These are phyloP conservation scores for Russula sp. DNA, from an alignment of 768 basidiomycete species.

Conservation along the genomic window DNA sequence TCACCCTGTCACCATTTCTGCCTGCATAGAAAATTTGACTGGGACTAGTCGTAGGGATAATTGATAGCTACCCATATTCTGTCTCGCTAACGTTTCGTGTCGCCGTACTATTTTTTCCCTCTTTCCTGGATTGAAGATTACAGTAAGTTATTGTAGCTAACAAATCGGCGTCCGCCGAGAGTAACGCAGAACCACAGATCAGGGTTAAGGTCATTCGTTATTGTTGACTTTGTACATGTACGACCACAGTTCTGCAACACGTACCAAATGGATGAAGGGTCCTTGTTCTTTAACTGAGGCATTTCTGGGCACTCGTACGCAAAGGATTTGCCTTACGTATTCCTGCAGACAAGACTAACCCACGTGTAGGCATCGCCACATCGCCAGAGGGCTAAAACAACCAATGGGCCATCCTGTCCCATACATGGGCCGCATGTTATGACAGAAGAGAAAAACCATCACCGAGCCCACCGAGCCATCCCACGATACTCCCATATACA, in stretches of 20 bases:
- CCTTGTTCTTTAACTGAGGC: neutral
- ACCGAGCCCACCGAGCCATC: neutral
- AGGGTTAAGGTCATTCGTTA: constrained; percentile 5
- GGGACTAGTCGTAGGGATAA: no score
- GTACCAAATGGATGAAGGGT: neutral
- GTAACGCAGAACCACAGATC: neutral
- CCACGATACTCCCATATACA: neutral
- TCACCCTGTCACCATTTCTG: neutral
- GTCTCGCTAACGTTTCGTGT: no score
- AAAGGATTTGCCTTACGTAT: neutral
- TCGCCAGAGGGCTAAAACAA: neutral
- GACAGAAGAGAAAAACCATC: neutral
- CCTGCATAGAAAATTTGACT: no score
- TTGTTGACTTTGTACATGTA: neutral
- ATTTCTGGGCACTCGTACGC: neutral
- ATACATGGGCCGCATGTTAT: neutral
- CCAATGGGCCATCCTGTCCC: neutral
- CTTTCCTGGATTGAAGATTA: no score
- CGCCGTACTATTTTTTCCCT: no score
- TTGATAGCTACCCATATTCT: no score
- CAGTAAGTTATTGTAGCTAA: no score
- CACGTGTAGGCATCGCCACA: neutral
- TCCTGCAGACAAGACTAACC: neutral
- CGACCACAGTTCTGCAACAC: neutral
- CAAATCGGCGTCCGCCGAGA: neutral